Conservation (phyloP, 805 yeast species). For the Barnettozyma wickerhamii region DNA sequence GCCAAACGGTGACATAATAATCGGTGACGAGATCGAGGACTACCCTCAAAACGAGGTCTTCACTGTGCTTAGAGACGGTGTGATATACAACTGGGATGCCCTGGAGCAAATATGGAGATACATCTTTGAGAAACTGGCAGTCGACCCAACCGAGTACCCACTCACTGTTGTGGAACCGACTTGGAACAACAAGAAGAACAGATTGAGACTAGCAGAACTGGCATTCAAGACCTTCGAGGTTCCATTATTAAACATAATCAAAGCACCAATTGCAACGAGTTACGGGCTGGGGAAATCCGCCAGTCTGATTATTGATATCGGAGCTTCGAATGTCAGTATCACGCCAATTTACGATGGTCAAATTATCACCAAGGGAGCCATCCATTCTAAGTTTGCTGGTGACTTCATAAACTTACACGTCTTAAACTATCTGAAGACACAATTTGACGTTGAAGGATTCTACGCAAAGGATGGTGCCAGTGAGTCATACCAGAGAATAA, state of each 20-base stretch:
- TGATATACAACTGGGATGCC: slow-evolving; percentile 70
- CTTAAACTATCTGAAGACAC: slow-evolving; percentile 39
- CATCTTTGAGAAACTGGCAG: slow-evolving; percentile 49
- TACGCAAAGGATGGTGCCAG: slow-evolving; percentile 20
- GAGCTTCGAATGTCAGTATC: slow-evolving; percentile 62
- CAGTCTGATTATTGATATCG: slow-evolving; percentile 78
- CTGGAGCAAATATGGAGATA: slow-evolving; percentile 64
- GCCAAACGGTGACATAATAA: slow-evolving; percentile 25
- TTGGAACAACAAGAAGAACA: slow-evolving; percentile 63
- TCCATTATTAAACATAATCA: slow-evolving; percentile 72
- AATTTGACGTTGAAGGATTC: slow-evolving; percentile 20
- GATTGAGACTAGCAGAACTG: slow-evolving; percentile 55
- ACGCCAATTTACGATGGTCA: slow-evolving; percentile 78
- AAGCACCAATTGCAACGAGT: slow-evolving; percentile 72
- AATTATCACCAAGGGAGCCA: slow-evolving; percentile 58
- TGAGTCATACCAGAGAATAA: slow-evolving; percentile 34
- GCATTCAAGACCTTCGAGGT: slow-evolving; percentile 73
- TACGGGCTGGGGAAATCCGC: slow-evolving; percentile 76
- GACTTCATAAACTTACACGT: slow-evolving; percentile 72
- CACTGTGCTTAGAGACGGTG: slow-evolving; percentile 60
- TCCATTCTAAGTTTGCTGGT: slow-evolving; percentile 75
- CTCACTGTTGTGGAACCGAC: slow-evolving; percentile 58
- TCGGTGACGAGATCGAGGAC: slow-evolving; percentile 45
- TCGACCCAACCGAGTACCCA: slow-evolving; percentile 59
- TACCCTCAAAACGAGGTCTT: slow-evolving; percentile 30